A percentile compares a stretch with the other conserved stretches of the same genome.
These are phyloP conservation scores for Hibiscus tridactylites DNA, from an alignment of 345 rosid species.

Conservation along the genomic window DNA sequence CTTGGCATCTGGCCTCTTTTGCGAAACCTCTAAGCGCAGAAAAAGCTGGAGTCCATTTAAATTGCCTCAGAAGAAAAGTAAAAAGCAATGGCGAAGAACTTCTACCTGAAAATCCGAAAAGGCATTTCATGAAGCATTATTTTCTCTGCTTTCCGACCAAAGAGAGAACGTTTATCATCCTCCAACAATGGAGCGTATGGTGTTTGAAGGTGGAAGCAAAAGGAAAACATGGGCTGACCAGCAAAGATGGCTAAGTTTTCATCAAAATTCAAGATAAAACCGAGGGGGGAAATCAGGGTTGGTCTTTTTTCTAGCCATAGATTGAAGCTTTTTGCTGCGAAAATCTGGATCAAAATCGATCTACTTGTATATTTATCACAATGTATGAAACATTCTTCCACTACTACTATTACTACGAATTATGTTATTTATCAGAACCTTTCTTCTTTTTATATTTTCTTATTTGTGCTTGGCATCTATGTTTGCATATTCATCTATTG, in stretches of 20 bases:
- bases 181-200: neutral
- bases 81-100: conserved; percentile 90
- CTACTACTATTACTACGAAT: neutral
- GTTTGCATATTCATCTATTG: neutral
- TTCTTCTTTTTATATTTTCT: neutral
- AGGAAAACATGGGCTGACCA: neutral
- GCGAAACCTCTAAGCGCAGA: conserved; percentile 76
- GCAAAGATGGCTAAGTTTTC: neutral
- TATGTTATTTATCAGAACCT: neutral
- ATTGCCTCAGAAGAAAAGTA: conserved; percentile 68
- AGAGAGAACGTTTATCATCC: neutral
- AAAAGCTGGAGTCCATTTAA: conserved; percentile 97
- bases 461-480: neutral
- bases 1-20: conserved; percentile 82
- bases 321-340: neutral
- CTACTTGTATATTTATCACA: neutral
- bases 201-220: neutral
- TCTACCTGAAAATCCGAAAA: conserved; percentile 35
- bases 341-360: neutral
- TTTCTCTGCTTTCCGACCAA: neutral
- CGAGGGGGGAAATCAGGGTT: neutral
- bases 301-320: neutral
- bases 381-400: neutral
- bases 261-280: neutral
- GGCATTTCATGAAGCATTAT: neutral